Conservation (phyloP, 2,329 filamentous ascomycete species). For the Botryotinia globosa region DNA sequence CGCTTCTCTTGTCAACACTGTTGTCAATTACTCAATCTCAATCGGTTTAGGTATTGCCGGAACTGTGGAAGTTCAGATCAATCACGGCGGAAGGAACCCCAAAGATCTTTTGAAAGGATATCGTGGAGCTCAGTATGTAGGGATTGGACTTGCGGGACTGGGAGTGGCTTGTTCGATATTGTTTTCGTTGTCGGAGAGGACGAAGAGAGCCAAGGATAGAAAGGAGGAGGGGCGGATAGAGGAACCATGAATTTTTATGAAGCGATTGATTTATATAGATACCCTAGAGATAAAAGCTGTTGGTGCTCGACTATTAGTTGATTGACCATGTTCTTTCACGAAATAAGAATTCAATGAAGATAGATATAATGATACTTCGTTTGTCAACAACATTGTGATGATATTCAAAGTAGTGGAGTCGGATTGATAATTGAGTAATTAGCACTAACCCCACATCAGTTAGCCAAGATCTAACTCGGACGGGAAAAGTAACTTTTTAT, state of each 20-base stretch:
- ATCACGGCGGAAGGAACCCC: slow-evolving; percentile 23
- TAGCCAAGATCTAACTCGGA: neutral
- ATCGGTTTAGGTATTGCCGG: slow-evolving; percentile 46
- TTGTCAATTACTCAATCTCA: slow-evolving; percentile 45
- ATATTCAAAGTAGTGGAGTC: neutral
- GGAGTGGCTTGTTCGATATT: slow-evolving; percentile 40
- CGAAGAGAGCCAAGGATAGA: slow-evolving; percentile 16
- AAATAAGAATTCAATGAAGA: neutral
- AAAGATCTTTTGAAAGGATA: slow-evolving; percentile 16
- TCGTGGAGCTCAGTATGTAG: slow-evolving; percentile 18
- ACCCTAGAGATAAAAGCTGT: neutral
- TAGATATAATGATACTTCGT: neutral
- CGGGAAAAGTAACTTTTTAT: neutral
- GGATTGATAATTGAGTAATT: neutral
- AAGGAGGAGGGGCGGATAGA: neutral
- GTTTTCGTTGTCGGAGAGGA: slow-evolving; percentile 31
- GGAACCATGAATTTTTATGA: neutral
- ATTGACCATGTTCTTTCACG: neutral
- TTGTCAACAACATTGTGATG: neutral
- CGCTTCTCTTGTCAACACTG: slow-evolving; percentile 47
- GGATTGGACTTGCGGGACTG: slow-evolving; percentile 34
- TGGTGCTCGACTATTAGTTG: neutral
- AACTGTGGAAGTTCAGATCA: slow-evolving; percentile 39
- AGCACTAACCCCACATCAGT: neutral
- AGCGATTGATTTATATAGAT: neutral